Conservation (phyloP, 768 basidiomycete genomes). For the Tulasnella sp. region DNA sequence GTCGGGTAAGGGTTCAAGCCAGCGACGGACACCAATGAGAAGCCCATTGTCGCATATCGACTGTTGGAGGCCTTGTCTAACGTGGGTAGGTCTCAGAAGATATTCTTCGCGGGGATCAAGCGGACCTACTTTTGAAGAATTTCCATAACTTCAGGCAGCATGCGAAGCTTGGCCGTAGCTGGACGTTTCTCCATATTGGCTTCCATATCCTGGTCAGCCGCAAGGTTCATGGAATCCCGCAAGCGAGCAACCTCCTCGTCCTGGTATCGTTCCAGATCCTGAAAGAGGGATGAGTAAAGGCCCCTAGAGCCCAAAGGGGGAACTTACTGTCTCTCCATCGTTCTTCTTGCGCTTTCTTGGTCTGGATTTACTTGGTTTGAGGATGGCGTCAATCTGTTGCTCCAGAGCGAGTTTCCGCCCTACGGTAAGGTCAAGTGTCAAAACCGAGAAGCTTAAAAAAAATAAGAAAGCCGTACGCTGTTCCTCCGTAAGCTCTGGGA, state of each 20-base stretch:
- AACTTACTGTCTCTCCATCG: slow-evolving; percentile 66
- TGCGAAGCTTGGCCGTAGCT: slow-evolving; percentile 75
- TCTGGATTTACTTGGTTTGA: slow-evolving; percentile 73
- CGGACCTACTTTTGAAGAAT: slow-evolving; percentile 80
- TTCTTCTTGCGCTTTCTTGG: slow-evolving; percentile 64
- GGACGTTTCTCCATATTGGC: slow-evolving; percentile 77
- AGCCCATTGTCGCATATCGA: slow-evolving; percentile 95
- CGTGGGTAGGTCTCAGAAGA: background rate
- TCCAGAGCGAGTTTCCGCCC: slow-evolving; percentile 75
- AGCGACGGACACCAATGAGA: slow-evolving; percentile 79
- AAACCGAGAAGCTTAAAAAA: background rate
- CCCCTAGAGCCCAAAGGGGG: background rate
- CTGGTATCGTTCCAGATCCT: slow-evolving; percentile 69
- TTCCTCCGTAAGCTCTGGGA: slow-evolving; percentile 46
- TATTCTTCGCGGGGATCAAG: background rate
- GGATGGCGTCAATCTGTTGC: slow-evolving; percentile 80
- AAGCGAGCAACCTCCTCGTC: slow-evolving; percentile 89
- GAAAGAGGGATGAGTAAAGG: background rate
- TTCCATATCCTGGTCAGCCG: slow-evolving; percentile 78
- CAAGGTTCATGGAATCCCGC: slow-evolving; percentile 81
- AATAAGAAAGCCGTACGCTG: slow-evolving; percentile 32
- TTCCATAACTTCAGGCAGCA: slow-evolving; percentile 88
- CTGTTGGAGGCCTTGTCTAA: slow-evolving; percentile 53
- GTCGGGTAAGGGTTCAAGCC: slow-evolving; percentile 94
- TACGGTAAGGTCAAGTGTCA: slow-evolving; percentile 38